A percentile compares a stretch with the other conserved stretches of the same genome.
Evolutionary conservation across 257 asterid genomes (phyloP).

Genomic region (Parsonsia alboflavescens): DNA sequence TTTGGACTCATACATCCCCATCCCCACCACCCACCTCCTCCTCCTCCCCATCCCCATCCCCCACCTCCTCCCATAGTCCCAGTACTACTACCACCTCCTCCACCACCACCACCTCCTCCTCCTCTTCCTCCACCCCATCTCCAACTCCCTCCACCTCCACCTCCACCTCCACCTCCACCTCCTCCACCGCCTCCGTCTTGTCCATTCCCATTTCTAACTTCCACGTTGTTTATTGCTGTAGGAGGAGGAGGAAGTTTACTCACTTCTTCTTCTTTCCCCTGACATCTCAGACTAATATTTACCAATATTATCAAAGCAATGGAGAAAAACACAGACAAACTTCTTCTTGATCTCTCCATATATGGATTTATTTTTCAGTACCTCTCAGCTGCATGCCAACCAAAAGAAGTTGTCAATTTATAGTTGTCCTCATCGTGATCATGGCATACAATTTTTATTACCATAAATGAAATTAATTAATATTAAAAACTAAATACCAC

Average conservation of each 20-base stretch:
- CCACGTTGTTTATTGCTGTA: conserved; percentile 2
- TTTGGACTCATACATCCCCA: conserved; percentile 37
- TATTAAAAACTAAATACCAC: background rate
- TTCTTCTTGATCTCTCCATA: conserved; percentile 19
- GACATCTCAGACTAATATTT: conserved; percentile 5
- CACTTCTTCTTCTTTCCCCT: background rate
- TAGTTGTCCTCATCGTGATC: background rate
- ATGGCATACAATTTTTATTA: background rate
- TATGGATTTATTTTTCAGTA: conserved; percentile 1
- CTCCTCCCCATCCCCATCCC: conserved; percentile 54
- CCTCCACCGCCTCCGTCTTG: conserved; percentile 11
- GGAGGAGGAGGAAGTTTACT: background rate
- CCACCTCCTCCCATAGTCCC: conserved; percentile 33
- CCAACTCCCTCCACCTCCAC: conserved; percentile 19
- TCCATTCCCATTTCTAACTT: background rate
- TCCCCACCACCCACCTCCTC: conserved; percentile 44
- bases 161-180: conserved; percentile 18
- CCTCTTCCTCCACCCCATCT: conserved; percentile 23
- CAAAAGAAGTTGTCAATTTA: background rate
- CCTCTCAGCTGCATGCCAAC: background rate
- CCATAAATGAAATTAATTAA: too few relatives aligned
- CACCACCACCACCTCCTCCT: conserved; percentile 17
- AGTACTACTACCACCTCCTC: conserved; percentile 5
- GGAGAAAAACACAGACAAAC: conserved; percentile 9
- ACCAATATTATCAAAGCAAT: background rate